Percentiles rank a stretch among this genome's conserved stretches.
Conservation (phyloP, 164 flowering plant species). For the Vitis rupestris region DNA sequence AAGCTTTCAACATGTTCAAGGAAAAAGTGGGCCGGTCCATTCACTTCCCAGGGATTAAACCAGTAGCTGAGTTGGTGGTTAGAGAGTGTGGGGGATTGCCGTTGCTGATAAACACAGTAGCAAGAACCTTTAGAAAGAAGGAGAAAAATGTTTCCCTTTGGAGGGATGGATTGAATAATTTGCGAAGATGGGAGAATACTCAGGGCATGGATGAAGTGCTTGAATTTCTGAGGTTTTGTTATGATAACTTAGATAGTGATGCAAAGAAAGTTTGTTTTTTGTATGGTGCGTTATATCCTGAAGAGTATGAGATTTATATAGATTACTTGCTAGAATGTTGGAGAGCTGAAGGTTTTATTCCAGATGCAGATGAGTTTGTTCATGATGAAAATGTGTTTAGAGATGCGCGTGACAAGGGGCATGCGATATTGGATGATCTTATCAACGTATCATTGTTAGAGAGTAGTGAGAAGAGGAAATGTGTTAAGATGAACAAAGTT, state of each 20-base stretch:
- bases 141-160: neutral
- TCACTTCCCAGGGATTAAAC: conserved; percentile 4
- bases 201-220: conserved; percentile 12
- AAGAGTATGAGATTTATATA: conserved; percentile 3
- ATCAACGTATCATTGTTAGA: neutral
- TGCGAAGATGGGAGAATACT: neutral
- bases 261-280: conserved; percentile 5
- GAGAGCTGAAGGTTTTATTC: conserved; percentile 7
- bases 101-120: conserved; percentile 5
- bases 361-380: neutral
- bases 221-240: conserved; percentile 7
- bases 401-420: neutral
- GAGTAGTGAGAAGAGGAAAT: neutral
- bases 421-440: conserved; percentile 1
- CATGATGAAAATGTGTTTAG: neutral
- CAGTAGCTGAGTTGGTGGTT: neutral
- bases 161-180: conserved; percentile 2
- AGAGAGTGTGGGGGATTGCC: conserved; percentile 6
- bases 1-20: conserved; percentile 9
- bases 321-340: conserved; percentile 14
- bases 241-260: conserved; percentile 1
- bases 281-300: conserved; percentile 11
- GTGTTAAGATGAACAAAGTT: neutral
- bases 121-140: neutral
- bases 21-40: conserved; percentile 4